A percentile compares a stretch with the other conserved stretches of the same genome.
Evolutionary conservation across 1,284 basidiomycete species (phyloP).

Genomic region (Microbotryum lychnidis-dioicae): DNA sequence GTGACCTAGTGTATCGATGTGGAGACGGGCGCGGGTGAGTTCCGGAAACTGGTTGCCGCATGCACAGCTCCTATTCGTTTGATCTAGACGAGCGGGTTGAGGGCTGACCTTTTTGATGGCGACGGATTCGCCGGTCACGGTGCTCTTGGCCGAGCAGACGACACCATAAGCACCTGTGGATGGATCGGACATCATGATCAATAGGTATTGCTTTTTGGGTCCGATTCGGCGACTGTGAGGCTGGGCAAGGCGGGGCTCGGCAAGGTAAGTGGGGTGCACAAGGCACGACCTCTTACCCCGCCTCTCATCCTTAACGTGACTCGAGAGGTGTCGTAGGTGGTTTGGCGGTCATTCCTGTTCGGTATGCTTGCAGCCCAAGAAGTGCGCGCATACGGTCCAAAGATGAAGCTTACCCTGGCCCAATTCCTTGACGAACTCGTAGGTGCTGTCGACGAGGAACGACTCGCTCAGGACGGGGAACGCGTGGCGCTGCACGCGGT

Average conservation of each 20-base stretch:
- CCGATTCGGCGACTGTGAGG: not conserved
- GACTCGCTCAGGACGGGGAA: slow-evolving; percentile 29
- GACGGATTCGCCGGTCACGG: slow-evolving; percentile 44
- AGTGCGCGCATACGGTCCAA: not conserved
- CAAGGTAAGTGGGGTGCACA: not conserved
- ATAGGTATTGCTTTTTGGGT: not conserved
- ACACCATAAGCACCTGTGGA: slow-evolving; percentile 34
- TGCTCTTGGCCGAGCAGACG: slow-evolving; percentile 34
- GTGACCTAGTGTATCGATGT: slow-evolving; percentile 53
- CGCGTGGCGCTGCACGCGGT: slow-evolving; percentile 17
- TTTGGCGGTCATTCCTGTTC: not conserved
- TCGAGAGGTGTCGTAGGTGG: not conserved
- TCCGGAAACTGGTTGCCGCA: no score
- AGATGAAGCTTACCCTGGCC: slow-evolving; percentile 54
- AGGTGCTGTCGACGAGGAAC: slow-evolving; percentile 68
- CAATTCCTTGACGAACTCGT: slow-evolving; percentile 88
- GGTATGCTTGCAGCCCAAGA: not conserved
- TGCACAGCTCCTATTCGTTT: no score
- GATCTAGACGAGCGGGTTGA: not conserved
- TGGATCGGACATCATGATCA: not conserved
- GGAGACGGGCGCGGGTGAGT: no score
- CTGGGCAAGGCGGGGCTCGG: not conserved
- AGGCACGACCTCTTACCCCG: not conserved
- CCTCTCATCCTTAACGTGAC: not conserved
- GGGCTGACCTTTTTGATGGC: slow-evolving; percentile 71